These are phyloP conservation scores for Cydonia oblonga DNA, from an alignment of 331 rosid genomes.

Conservation along the genomic window DNA sequence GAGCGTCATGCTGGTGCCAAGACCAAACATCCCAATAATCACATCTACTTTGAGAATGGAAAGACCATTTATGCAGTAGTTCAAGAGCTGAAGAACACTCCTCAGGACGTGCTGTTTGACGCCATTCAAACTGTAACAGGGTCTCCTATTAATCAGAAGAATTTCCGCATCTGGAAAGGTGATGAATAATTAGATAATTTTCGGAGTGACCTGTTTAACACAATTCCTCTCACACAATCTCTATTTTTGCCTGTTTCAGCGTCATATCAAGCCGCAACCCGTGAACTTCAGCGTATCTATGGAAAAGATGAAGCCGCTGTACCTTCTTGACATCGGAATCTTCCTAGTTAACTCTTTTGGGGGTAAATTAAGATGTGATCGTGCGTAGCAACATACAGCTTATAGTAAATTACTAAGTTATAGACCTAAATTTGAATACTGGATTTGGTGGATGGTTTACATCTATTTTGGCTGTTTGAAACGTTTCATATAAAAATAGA, in stretches of 20 bases:
- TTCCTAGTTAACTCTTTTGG: conserved; percentile 8
- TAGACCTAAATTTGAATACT: conserved; percentile 13
- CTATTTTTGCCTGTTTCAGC: conserved; percentile 33
- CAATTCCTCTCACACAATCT: neutral
- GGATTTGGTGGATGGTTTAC: conserved; percentile 30
- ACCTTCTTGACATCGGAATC: conserved; percentile 43
- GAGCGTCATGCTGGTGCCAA: conserved; percentile 94
- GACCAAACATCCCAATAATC: conserved; percentile 95
- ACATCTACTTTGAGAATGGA: conserved; percentile 87
- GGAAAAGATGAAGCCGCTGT: conserved; percentile 65
- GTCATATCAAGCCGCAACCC: conserved; percentile 89
- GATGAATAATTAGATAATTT: neutral
- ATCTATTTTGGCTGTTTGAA: conserved; percentile 6
- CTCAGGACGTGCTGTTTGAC: conserved; percentile 79
- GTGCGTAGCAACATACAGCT: conserved; percentile 19
- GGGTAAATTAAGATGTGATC: neutral
- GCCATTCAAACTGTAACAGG: conserved; percentile 75
- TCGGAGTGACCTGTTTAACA: neutral
- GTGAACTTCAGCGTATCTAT: conserved; percentile 94
- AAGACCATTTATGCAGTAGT: conserved; percentile 85
- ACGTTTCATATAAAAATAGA: neutral
- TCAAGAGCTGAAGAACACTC: conserved; percentile 89
- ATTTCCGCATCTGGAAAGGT: conserved; percentile 91
- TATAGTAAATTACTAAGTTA: conserved; percentile 11
- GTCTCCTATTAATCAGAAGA: conserved; percentile 67